phyloP scores from a whole-genome alignment of 1,284 basidiomycete genomes.

The Trametes sp. region DNA sequence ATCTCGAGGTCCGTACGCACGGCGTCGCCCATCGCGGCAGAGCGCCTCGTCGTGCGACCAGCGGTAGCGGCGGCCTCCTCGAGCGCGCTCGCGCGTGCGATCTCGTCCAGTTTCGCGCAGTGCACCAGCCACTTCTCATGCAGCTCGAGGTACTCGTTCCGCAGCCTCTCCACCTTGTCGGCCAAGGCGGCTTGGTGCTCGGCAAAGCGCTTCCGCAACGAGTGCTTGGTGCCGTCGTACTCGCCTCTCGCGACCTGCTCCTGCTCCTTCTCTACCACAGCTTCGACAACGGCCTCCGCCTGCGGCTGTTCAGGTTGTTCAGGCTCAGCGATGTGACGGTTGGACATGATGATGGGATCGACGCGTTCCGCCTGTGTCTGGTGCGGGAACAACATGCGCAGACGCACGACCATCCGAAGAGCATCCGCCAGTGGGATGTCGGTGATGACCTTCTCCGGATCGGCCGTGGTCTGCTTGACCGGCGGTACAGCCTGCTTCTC shows the following conservation, averaged over 20 bases:
- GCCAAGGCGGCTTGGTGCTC: conserved; percentile 57
- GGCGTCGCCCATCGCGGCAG: conserved; percentile 84
- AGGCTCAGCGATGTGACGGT: conserved; percentile 53
- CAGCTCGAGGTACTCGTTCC: conserved; percentile 71
- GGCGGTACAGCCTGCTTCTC: conserved; percentile 1
- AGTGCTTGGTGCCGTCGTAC: conserved; percentile 52
- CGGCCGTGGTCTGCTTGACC: conserved; percentile 3
- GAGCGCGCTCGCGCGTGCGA: conserved; percentile 46
- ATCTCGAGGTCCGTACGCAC: conserved; percentile 97
- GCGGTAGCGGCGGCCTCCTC: conserved; percentile 59
- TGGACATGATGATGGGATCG: conserved; percentile 66
- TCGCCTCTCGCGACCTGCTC: conserved; percentile 45
- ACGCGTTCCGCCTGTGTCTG: conserved; percentile 69
- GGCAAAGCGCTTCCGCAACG: conserved; percentile 61
- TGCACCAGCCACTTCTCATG: conserved; percentile 78
- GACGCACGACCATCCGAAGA: conserved; percentile 66
- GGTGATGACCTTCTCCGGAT: conserved; percentile 13
- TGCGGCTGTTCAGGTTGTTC: conserved; percentile 20
- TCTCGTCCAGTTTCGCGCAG: conserved; percentile 69
- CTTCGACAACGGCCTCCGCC: conserved; percentile 53
- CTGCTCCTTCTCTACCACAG: conserved; percentile 50
- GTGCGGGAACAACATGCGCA: conserved; percentile 62
- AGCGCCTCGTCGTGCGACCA: conserved; percentile 77
- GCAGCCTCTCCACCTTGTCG: conserved; percentile 64
- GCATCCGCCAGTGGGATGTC: conserved; percentile 57